Conservation (phyloP, 371 early-diverging fungal species). For the Mucor racemosus region DNA sequence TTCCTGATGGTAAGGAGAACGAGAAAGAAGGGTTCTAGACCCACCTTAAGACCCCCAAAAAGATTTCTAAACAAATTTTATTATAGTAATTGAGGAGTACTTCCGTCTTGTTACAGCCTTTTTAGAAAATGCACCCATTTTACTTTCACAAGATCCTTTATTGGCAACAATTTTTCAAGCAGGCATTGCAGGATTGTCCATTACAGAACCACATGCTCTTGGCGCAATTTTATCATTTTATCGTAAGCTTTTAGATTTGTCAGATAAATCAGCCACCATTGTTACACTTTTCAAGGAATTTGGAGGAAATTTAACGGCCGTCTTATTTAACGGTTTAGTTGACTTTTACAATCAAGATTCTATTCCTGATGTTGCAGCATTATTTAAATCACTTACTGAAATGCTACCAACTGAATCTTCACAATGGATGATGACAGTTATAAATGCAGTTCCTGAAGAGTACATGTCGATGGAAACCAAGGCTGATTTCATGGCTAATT, state of each 20-base stretch:
- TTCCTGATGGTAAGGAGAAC: slow-evolving; percentile 56
- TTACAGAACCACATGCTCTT: slow-evolving; percentile 68
- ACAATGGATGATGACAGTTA: slow-evolving; percentile 46
- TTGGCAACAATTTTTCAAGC: slow-evolving; percentile 62
- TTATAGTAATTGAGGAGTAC: slow-evolving; percentile 66
- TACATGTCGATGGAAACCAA: slow-evolving; percentile 52
- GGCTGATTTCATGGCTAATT: slow-evolving; percentile 52
- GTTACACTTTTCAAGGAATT: slow-evolving; percentile 39
- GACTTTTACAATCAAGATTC: slow-evolving; percentile 56
- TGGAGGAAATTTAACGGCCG: slow-evolving; percentile 39
- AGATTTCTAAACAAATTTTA: slow-evolving; percentile 11
- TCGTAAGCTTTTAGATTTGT: slow-evolving; percentile 32
- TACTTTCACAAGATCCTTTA: slow-evolving; percentile 50
- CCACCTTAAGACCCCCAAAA: background rate
- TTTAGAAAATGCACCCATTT: slow-evolving; percentile 60
- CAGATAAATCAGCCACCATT: slow-evolving; percentile 5
- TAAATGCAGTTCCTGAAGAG: slow-evolving; percentile 52
- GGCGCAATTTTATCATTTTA: slow-evolving; percentile 59
- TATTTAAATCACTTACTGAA: slow-evolving; percentile 49
- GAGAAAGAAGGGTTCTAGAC: slow-evolving; percentile 29
- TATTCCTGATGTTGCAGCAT: slow-evolving; percentile 48
- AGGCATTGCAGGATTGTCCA: slow-evolving; percentile 62
- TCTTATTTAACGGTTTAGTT: slow-evolving; percentile 52
- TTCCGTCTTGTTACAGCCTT: slow-evolving; percentile 62
- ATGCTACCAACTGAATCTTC: slow-evolving; percentile 44